Evolutionary conservation across 768 basidiomycete genomes (phyloP), one percentile per base, ranked within the genome.

Genomic region (Leccinum disarticulatum): DNA sequence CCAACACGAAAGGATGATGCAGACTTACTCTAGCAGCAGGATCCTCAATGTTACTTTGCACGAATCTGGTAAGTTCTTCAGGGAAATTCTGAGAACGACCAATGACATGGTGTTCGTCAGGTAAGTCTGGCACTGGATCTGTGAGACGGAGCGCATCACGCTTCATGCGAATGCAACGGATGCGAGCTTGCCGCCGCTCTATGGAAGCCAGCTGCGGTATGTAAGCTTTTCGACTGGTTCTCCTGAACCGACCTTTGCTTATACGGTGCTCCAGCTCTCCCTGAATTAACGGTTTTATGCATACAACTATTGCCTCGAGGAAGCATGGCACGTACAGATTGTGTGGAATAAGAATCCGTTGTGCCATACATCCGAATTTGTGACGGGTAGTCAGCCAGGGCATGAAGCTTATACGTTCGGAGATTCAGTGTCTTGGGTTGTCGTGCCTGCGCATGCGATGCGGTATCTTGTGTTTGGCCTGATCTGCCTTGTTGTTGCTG

Each of bases 301-400:
- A 30, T 30, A 30, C 30, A 30, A 30, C 9, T 9, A 9, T 30
- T 30, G 30, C 2, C 30, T 30, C 30, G 30, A 30, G 30, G 30
- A 30, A 30, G 30, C 30, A 30, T 30, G 9, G 9, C 9, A 30
- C 30, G 30, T 30, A 30, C 30, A 30, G 30, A 30, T 9, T 30
- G 30, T 30, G 30, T 30, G 30, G 30, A 30, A 30, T 30, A 30
- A 30, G 83, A 78, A 22, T 88, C 88, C 65, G 88, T 88, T 59
- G 88, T 77, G n/a, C 88, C 80, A 11, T 36, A 36, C 14, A 36
- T 36, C 9, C 35, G 35, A 10, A 36, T 36, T 15, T 36, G 35
- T 1, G 35, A 5, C 35, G 35, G 35, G 35, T 36, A 36, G 6
- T 36, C 35, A 2, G 35, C 35, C 14, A 36, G 14, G 14, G 35